phyloP scores from a whole-genome alignment of 176 grass and related monocot species.

The Tillandsia leiboldiana region DNA sequence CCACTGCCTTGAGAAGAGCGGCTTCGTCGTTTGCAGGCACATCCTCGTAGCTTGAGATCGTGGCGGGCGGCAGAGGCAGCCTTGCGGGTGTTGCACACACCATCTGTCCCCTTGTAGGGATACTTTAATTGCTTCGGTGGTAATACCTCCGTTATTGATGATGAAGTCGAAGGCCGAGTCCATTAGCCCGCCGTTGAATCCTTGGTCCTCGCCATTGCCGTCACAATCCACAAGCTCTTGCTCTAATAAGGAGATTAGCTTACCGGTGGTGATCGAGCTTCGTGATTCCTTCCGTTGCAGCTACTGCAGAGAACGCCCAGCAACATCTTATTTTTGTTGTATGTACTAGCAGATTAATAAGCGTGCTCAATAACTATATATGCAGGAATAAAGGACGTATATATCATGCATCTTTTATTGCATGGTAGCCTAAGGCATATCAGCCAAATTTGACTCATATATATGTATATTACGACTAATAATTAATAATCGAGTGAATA shows the following conservation, averaged over 20 bases:
- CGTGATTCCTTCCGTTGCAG: background rate
- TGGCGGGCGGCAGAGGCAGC: slow-evolving; percentile 9
- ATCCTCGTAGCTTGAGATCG: slow-evolving; percentile 28
- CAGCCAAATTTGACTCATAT: no score
- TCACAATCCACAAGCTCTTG: slow-evolving; percentile 72
- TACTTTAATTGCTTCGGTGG: no score
- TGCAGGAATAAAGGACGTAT: no score
- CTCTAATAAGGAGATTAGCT: slow-evolving; percentile 50
- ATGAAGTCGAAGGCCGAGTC: slow-evolving; percentile 41
- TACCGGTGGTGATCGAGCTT: slow-evolving; percentile 25
- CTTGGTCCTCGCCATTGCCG: slow-evolving; percentile 16
- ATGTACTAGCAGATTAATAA: no score
- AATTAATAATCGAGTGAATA: no score
- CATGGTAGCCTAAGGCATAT: no score
- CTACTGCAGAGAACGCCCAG: slow-evolving; percentile 59
- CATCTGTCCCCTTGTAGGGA: no score
- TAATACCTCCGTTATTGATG: no score
- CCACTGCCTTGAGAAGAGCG: slow-evolving; percentile 35
- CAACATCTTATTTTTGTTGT: slow-evolving; percentile 31
- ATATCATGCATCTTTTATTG: no score
- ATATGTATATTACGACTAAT: no score
- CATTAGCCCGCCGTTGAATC: slow-evolving; percentile 44
- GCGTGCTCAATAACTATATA: no score
- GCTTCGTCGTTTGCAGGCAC: slow-evolving; percentile 28
- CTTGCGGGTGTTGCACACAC: slow-evolving; percentile 18